Evolutionary conservation across 2,329 filamentous ascomycete genomes (phyloP).

Genomic region (Pseudocercospora musae): DNA sequence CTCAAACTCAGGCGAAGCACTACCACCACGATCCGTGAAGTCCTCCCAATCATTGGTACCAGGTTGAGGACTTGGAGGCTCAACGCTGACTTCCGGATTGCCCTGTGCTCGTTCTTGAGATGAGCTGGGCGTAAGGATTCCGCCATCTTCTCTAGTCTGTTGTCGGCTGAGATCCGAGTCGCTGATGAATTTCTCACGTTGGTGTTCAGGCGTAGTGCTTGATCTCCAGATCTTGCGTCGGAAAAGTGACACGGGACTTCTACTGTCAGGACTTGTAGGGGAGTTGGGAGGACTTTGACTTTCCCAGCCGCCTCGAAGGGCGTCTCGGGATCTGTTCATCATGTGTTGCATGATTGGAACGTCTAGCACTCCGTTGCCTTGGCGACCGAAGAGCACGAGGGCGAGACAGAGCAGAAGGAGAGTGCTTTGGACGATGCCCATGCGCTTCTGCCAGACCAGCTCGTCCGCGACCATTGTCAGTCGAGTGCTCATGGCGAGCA

Average conservation of each 20-base stretch:
- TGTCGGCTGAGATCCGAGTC: slow-evolving; percentile 16
- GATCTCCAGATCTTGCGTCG: slow-evolving; percentile 37
- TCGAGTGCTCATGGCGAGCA: slow-evolving; percentile 74
- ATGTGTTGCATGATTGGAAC: slow-evolving; percentile 47
- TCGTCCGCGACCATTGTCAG: slow-evolving; percentile 92
- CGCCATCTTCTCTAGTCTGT: slow-evolving; percentile 11
- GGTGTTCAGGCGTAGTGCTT: slow-evolving; percentile 22
- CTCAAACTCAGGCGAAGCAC: not conserved
- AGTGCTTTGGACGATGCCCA: slow-evolving; percentile 87
- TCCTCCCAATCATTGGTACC: not conserved
- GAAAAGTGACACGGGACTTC: slow-evolving; percentile 31
- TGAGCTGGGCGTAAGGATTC: slow-evolving; percentile 3
- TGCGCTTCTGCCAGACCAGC: slow-evolving; percentile 76
- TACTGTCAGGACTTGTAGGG: slow-evolving; percentile 31
- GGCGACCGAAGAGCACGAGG: slow-evolving; percentile 71
- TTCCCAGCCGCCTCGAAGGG: slow-evolving; percentile 33
- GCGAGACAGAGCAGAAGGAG: slow-evolving; percentile 82
- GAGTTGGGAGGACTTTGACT: slow-evolving; percentile 38
- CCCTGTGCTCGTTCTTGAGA: slow-evolving; percentile 8
- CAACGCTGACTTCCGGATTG: not conserved
- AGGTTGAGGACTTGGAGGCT: not conserved
- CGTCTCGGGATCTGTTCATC: slow-evolving; percentile 35
- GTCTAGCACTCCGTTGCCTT: slow-evolving; percentile 35
- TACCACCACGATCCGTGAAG: not conserved
- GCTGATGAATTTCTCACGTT: slow-evolving; percentile 3